These are phyloP conservation scores for Cryphonectria naterciae DNA, from an alignment of 2,329 filamentous ascomycete species.

Conservation along the genomic window DNA sequence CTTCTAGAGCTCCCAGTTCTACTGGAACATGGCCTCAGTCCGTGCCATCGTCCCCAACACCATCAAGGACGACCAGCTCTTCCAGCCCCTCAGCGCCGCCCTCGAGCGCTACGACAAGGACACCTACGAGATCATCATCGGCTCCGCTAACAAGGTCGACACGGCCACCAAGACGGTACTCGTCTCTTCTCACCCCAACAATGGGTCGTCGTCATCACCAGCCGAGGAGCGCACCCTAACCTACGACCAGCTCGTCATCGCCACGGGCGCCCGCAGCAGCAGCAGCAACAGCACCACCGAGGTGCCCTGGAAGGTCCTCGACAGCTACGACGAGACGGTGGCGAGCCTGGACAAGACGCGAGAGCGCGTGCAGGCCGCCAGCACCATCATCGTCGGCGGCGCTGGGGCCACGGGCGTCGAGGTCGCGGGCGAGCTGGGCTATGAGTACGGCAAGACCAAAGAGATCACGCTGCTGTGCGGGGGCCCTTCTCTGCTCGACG, in stretches of 20 bases:
- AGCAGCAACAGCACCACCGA: conserved; percentile 36
- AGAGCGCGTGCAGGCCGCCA: conserved; percentile 48
- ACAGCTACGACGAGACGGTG: conserved; percentile 50
- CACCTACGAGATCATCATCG: conserved; percentile 57
- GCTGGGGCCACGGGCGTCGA: conserved; percentile 62
- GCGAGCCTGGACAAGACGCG: conserved; percentile 46
- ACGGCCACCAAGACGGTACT: conserved; percentile 48
- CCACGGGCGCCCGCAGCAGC: conserved; percentile 52
- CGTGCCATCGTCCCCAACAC: conserved; percentile 57
- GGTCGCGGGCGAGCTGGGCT: conserved; percentile 57
- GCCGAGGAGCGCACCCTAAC: conserved; percentile 38
- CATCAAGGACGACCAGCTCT: conserved; percentile 54
- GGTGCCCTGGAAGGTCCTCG: conserved; percentile 57
- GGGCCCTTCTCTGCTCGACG: conserved; percentile 46
- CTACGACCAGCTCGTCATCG: conserved; percentile 63
- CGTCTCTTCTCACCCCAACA: conserved; percentile 35
- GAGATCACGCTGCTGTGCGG: conserved; percentile 53
- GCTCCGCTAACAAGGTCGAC: conserved; percentile 48
- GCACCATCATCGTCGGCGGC: conserved; percentile 60
- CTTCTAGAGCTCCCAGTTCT: conserved; percentile 59
- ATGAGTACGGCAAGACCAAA: conserved; percentile 52
- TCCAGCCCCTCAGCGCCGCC: conserved; percentile 53
- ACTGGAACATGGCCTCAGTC: conserved; percentile 61
- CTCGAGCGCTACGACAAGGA: conserved; percentile 54
- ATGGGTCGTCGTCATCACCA: conserved; percentile 22